Percentiles rank a stretch among this genome's conserved stretches.
Evolutionary conservation across 2,329 filamentous ascomycete genomes (phyloP).

Genomic region (Scytalidium sp.): DNA sequence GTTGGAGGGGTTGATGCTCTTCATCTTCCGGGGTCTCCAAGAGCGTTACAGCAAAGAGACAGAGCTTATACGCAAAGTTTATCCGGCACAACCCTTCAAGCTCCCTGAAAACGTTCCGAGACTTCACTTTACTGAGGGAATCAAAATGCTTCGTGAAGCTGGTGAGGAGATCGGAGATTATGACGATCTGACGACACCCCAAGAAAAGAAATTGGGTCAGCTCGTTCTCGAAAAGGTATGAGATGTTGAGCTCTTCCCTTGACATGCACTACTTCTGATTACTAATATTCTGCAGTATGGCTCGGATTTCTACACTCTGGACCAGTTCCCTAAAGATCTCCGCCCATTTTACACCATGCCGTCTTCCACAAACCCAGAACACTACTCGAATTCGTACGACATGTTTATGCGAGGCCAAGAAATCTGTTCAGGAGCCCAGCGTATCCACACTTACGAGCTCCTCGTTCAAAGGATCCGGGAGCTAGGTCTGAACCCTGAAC

Average conservation of each 20-base stretch:
- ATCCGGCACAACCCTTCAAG: background rate
- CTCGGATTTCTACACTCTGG: constrained; percentile 66
- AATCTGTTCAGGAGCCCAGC: constrained; percentile 65
- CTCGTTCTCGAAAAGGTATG: constrained; percentile 3
- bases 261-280: background rate
- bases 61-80: constrained; percentile 1
- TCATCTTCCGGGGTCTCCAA: constrained; percentile 43
- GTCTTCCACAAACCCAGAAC: constrained; percentile 42
- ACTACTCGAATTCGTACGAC: constrained; percentile 61
- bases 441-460: constrained; percentile 60
- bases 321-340: constrained; percentile 63
- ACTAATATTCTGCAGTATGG: constrained; percentile 42
- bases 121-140: background rate
- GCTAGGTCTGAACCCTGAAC: constrained; percentile 56
- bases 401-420: constrained; percentile 71
- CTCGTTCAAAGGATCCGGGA: constrained; percentile 55
- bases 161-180: background rate
- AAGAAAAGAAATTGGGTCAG: constrained; percentile 2
- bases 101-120: background rate
- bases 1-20: constrained; percentile 44
- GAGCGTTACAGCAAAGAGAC: constrained; percentile 33
- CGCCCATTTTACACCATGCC: constrained; percentile 68
- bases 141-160: constrained; percentile 1
- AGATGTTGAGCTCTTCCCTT: background rate
- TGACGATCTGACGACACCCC: background rate